Percentiles rank a stretch among this genome's conserved stretches.
These are phyloP conservation scores for Passiflora organensis DNA, from an alignment of 345 rosid species.

Conservation along the genomic window DNA sequence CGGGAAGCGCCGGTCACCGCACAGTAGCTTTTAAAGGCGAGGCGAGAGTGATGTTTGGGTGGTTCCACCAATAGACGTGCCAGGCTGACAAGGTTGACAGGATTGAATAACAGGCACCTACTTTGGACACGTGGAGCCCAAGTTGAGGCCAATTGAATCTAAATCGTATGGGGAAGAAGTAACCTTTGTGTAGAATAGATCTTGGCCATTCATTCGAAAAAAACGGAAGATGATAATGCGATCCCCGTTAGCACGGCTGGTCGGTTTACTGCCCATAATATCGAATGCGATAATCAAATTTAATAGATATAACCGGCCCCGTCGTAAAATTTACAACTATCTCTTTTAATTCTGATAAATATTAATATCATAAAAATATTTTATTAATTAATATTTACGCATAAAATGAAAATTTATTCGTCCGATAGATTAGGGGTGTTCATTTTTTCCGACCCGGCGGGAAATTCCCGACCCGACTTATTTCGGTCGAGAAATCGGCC, in stretches of 20 bases:
- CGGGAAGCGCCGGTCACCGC: background rate
- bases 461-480: too few relatives aligned
- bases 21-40: background rate
- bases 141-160: constrained; percentile 7
- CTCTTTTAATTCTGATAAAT: too few relatives aligned
- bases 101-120: constrained; percentile 26
- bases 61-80: constrained; percentile 2
- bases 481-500: too few relatives aligned
- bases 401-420: too few relatives aligned
- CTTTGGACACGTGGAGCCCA: constrained; percentile 19
- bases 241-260: background rate
- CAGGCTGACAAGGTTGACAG: constrained; percentile 36
- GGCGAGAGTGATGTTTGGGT: constrained; percentile 4
- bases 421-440: too few relatives aligned
- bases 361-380: too few relatives aligned
- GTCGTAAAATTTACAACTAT: too few relatives aligned
- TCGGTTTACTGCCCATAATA: background rate
- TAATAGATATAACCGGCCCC: too few relatives aligned
- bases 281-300: background rate
- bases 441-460: too few relatives aligned
- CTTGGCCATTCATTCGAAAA: constrained; percentile 7
- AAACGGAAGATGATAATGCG: background rate
- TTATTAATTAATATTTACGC: too few relatives aligned
- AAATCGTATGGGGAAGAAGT: background rate
- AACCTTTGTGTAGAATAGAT: background rate